Evolutionary conservation across 1,284 basidiomycete genomes (phyloP).

Genomic region (Xerocomus amazonicus): DNA sequence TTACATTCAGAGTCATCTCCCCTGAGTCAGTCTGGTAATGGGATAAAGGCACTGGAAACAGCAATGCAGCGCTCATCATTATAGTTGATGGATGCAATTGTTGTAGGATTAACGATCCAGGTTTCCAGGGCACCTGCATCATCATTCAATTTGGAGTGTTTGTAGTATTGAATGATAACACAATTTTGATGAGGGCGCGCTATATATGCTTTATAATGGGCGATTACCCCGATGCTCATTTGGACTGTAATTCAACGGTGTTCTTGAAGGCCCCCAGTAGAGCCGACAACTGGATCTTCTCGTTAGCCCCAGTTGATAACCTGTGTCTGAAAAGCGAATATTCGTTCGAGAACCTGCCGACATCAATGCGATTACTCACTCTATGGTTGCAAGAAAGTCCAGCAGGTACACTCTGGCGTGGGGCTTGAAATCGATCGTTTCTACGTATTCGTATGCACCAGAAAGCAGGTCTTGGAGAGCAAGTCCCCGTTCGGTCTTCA

Average conservation of each 20-base stretch:
- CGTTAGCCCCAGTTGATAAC: slow-evolving; percentile 87
- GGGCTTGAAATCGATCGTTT: slow-evolving; percentile 82
- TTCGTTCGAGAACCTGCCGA: not conserved
- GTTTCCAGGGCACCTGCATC: not conserved
- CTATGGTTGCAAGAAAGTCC: slow-evolving; percentile 86
- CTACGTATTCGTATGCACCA: slow-evolving; percentile 89
- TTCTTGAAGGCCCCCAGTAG: slow-evolving; percentile 93
- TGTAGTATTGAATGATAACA: not conserved
- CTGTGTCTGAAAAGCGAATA: slow-evolving; percentile 62
- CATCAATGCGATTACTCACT: slow-evolving; percentile 53
- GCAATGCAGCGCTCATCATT: slow-evolving; percentile 8
- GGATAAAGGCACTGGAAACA: slow-evolving; percentile 1
- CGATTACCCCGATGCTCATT: slow-evolving; percentile 24
- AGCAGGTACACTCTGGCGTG: slow-evolving; percentile 88
- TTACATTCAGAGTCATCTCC: slow-evolving; percentile 52
- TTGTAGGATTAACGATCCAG: not conserved
- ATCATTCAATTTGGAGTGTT: not conserved
- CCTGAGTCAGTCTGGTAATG: slow-evolving; percentile 28
- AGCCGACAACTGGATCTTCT: slow-evolving; percentile 93
- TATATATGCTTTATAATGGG: not conserved
- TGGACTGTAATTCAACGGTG: slow-evolving; percentile 71
- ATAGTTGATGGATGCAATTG: not conserved
- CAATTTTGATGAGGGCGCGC: not conserved
- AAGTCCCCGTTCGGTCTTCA: slow-evolving; percentile 91
- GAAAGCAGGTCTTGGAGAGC: slow-evolving; percentile 95